Conservation (phyloP, 2,329 filamentous ascomycete species). For the Cladosporium colombiae region DNA sequence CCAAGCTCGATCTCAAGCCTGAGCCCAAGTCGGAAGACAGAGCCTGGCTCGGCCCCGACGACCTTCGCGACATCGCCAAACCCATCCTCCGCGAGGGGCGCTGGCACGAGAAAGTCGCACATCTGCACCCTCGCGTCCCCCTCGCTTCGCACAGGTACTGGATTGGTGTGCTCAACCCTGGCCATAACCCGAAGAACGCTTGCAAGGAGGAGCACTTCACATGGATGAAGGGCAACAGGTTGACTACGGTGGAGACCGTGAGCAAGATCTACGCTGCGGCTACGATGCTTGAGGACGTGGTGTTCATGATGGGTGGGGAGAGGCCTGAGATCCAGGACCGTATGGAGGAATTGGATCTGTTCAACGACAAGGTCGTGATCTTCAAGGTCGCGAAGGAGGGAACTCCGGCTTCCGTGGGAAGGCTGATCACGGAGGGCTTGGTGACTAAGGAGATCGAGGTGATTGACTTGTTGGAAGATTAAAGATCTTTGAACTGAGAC, state of each 20-base stretch:
- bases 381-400: constrained; percentile 29
- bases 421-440: constrained; percentile 25
- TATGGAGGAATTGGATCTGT: constrained; percentile 36
- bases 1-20: background rate
- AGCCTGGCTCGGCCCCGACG: constrained; percentile 21
- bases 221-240: constrained; percentile 38
- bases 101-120: constrained; percentile 24
- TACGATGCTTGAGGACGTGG: constrained; percentile 26
- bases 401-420: constrained; percentile 18
- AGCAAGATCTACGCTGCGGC: constrained; percentile 30
- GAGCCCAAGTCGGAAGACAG: constrained; percentile 8
- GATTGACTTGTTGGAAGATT: constrained; percentile 26
- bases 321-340: constrained; percentile 24
- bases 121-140: constrained; percentile 16
- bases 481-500: background rate
- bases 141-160: constrained; percentile 35
- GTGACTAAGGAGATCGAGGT: constrained; percentile 16
- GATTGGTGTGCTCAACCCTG: constrained; percentile 34
- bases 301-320: constrained; percentile 30
- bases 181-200: background rate
- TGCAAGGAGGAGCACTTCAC: constrained; percentile 30
- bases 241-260: constrained; percentile 37
- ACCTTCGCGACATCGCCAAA: constrained; percentile 27
- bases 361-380: constrained; percentile 34
- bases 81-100: constrained; percentile 5